Evolutionary conservation across 805 yeast species (phyloP), one percentile per base, ranked within the genome.

Genomic region (Kluyveromyces wickerhamii): DNA sequence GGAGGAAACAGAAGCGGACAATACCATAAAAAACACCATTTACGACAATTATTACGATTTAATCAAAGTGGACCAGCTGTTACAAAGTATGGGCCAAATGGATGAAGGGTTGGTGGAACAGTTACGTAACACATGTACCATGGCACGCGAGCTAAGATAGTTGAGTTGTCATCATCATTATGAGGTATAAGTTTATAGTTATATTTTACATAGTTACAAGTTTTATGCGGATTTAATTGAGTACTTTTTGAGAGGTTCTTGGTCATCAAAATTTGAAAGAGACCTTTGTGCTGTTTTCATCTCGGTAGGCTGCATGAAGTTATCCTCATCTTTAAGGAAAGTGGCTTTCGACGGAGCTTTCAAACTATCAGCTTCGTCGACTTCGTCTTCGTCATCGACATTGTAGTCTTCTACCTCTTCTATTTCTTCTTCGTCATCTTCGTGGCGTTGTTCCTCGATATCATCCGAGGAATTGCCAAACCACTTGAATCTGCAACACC

Each of bases 31-130:
- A 46, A 72, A 81, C 19, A 78, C 80, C 27, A 77, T 80, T 8
- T 80, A 80, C 54, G 83, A 80, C 54, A 80, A 80, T 48, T 80
- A 80, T 62, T 78, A 75, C 52, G 88, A 80, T 41, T 59, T 80
- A 43, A 78, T 80, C 48, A 77, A 77, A 47, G 69, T 80, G 39
- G 78, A 75, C 45, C 72, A 76, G 30, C 69, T 78, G 3, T 56
- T 80, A 34, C 54, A 52, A 35, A 63, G 37, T 23, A 46, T 48
- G 31, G 35, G 43, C 12, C 25, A 33, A 11, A 36, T 40, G 7
- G 43, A 41, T 13, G 40, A 38, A 18, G 36, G 35, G 14, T 38
- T 40, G 16, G 23, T 46, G 13, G 36, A 27, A 9, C 39, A 39
- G 28, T 39, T 48, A 31, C 43, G 38, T 31, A 38, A 37, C n/a